Base-by-base conservation (phyloP, 2,329 filamentous ascomycete species). In the Fusarium haematococcum region DNA sequence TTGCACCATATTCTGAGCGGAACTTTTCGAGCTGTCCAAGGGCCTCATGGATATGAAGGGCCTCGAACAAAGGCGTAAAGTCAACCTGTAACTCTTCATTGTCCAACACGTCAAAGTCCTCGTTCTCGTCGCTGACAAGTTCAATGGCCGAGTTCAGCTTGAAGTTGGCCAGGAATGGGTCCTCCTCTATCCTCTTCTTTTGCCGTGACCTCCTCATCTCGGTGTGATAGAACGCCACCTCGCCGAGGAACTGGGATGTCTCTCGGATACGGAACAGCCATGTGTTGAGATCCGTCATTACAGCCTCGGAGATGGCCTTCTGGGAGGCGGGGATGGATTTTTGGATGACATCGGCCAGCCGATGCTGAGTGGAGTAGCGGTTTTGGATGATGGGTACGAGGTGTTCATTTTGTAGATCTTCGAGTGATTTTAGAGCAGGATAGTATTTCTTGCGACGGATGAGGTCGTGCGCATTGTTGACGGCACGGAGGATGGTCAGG, bases 231-330 rank as follows among this genome's bases (percentile, higher is more conserved):
- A 99, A 97, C 5, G 97, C 95, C 8, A 99, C 94, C 81, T 99
- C 97, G 6, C 97, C 97, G 9, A 99, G 85, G 73, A 98, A 98
- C 77, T 98, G 96, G 2, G 97, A 98, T 20, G 95, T 97, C 83
- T 99, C 97, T 78, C 97, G 92, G 73, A 99, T 97, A 25, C 94
- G 92, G 79, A 93, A 99, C 11, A 99, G 87, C 97, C 97, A 99
- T 1, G 95, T 98, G 80, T 98, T 98, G 65, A 99, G 85, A 83
- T 99, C 97, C 3, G 91, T 93, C 95, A 98, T 98, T 75, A 99
- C 97, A 16, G 95, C 95, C 83, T 98, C 96, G 5, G 96, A 96
- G 66, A 99, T 98, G 60, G 94, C 91, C 79, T 94, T 95, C 79
- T 98, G 95, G 1, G 95, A 98, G 5, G 94, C 92, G 1, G 97